These are phyloP conservation scores for Psidium friedrichsthalianum DNA, from an alignment of 345 rosid genomes.

Conservation along the genomic window DNA sequence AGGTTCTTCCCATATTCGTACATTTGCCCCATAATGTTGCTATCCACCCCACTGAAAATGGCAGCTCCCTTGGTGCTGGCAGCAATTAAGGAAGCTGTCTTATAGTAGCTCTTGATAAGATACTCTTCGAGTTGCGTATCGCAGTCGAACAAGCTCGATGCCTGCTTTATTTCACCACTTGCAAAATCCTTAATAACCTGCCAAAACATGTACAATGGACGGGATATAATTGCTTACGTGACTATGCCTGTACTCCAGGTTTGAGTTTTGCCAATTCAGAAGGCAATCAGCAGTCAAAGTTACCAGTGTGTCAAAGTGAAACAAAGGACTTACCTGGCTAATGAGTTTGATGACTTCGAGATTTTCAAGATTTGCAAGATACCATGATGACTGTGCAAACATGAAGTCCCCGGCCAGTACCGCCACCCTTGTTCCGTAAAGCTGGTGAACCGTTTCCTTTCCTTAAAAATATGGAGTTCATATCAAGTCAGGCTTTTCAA, in stretches of 20 bases:
- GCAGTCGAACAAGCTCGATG: slow-evolving; percentile 86
- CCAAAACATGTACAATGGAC: neutral
- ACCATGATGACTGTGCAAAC: slow-evolving; percentile 99
- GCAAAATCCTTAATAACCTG: slow-evolving; percentile 99
- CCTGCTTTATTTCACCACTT: slow-evolving; percentile 97
- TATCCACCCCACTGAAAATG: slow-evolving; percentile 64
- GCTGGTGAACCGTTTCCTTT: slow-evolving; percentile 76
- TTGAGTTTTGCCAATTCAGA: neutral
- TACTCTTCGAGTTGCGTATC: slow-evolving; percentile 70
- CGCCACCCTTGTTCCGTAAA: slow-evolving; percentile 82
- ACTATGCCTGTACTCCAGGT: neutral
- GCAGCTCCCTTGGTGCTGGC: slow-evolving; percentile 96
- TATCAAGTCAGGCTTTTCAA: neutral
- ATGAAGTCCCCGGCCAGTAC: slow-evolving; percentile 89
- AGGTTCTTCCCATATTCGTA: slow-evolving; percentile 80
- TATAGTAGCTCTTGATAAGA: slow-evolving; percentile 82
- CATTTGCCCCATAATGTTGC: slow-evolving; percentile 40
- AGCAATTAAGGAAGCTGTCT: slow-evolving; percentile 88
- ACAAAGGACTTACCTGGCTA: slow-evolving; percentile 52
- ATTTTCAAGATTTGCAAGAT: slow-evolving; percentile 90
- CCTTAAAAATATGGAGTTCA: slow-evolving; percentile 22
- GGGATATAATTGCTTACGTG: neutral
- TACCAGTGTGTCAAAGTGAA: neutral
- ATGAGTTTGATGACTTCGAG: slow-evolving; percentile 91
- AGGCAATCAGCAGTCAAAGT: neutral